These are phyloP conservation scores for Candida adriatica DNA, from an alignment of 805 yeast genomes.

Conservation along the genomic window DNA sequence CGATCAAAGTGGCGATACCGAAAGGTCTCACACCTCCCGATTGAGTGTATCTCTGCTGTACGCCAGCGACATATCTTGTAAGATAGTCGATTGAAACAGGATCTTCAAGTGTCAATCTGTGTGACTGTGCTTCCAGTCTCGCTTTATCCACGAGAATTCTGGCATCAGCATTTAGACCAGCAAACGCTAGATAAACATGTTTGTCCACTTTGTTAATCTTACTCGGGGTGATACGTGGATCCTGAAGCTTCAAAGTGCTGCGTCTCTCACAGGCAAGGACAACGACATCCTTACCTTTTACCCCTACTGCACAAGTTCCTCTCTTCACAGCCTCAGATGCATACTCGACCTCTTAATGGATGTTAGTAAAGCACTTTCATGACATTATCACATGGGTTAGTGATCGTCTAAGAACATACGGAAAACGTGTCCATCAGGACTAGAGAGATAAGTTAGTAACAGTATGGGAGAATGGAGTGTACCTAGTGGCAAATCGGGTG, in stretches of 20 bases:
- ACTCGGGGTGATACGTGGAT: slow-evolving; percentile 92
- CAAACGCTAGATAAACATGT: slow-evolving; percentile 88
- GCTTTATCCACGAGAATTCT: slow-evolving; percentile 92
- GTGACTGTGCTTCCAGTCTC: slow-evolving; percentile 93
- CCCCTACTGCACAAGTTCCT: slow-evolving; percentile 98
- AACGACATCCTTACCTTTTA: slow-evolving; percentile 82
- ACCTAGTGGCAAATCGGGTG: too few relatives aligned
- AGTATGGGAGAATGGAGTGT: too few relatives aligned
- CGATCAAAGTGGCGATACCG: slow-evolving; percentile 91
- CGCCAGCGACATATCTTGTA: slow-evolving; percentile 94
- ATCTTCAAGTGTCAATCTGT: slow-evolving; percentile 88
- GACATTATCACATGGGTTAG: background rate
- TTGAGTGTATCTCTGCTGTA: slow-evolving; percentile 94
- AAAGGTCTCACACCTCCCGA: slow-evolving; percentile 98
- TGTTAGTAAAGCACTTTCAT: slow-evolving; percentile 12
- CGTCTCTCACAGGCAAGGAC: slow-evolving; percentile 96
- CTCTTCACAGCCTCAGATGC: slow-evolving; percentile 97
- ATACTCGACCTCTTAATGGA: slow-evolving; percentile 74
- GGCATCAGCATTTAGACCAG: slow-evolving; percentile 98
- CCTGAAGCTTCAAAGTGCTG: slow-evolving; percentile 91
- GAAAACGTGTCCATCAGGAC: slow-evolving; percentile 98
- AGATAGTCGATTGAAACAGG: slow-evolving; percentile 87
- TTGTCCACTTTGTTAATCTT: slow-evolving; percentile 88
- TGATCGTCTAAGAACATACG: slow-evolving; percentile 34
- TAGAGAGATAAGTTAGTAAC: background rate